Conservation (phyloP, 1,139 yeast genomes). For the Hyphopichia pseudoburtonii region DNA sequence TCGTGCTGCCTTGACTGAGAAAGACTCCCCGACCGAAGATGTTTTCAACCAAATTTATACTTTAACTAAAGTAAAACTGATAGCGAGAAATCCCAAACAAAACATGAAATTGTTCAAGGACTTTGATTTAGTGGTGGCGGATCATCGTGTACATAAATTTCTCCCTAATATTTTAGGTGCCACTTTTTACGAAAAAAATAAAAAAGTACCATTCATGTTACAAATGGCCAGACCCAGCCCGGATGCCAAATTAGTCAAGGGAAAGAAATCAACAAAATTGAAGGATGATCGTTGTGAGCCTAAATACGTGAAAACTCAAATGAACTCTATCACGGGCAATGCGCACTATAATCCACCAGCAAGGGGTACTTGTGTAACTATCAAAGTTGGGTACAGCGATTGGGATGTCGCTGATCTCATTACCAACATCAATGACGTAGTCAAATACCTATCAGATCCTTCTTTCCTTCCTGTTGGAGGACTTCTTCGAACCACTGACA, state of each 20-base stretch:
- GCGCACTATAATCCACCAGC: conserved; percentile 59
- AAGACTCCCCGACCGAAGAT: conserved; percentile 57
- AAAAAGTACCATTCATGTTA: conserved; percentile 62
- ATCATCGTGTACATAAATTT: conserved; percentile 60
- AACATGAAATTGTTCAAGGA: conserved; percentile 52
- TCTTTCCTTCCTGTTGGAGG: conserved; percentile 62
- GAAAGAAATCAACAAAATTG: conserved; percentile 36
- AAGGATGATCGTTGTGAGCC: conserved; percentile 62
- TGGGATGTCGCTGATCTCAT: conserved; percentile 45
- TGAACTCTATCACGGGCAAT: conserved; percentile 60
- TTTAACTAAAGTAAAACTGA: conserved; percentile 51
- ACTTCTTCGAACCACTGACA: conserved; percentile 38
- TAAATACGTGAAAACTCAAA: conserved; percentile 57
- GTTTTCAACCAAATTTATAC: conserved; percentile 57
- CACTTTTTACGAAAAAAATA: conserved; percentile 56
- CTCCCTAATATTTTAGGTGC: conserved; percentile 57
- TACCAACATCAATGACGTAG: conserved; percentile 55
- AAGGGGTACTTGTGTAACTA: conserved; percentile 51
- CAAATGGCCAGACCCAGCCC: conserved; percentile 60
- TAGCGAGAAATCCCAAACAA: conserved; percentile 45
- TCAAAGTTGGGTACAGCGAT: conserved; percentile 54
- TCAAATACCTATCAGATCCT: conserved; percentile 49
- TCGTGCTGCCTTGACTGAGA: conserved; percentile 43
- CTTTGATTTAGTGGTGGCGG: conserved; percentile 65
- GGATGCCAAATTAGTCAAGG: conserved; percentile 33